phyloP scores from a whole-genome alignment of 441 rosid genomes.

The Corymbia citriodora region DNA sequence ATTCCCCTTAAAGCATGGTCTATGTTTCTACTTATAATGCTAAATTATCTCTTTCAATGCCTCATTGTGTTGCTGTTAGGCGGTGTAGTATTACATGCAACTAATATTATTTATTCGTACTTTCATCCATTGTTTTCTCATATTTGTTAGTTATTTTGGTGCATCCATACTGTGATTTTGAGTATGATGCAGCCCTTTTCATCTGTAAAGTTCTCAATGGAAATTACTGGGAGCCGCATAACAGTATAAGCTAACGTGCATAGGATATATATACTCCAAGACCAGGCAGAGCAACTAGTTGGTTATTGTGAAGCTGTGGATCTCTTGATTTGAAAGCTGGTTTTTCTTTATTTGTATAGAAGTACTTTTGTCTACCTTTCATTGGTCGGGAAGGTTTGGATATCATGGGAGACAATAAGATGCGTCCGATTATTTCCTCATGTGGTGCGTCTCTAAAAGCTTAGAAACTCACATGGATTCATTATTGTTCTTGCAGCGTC shows the following conservation, averaged over 20 bases:
- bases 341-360: neutral
- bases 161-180: neutral
- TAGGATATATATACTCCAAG: neutral
- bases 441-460: neutral
- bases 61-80: neutral
- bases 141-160: neutral
- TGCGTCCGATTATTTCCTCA: neutral
- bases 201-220: neutral
- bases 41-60: neutral
- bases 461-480: neutral
- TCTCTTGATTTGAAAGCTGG: neutral
- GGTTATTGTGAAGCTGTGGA: neutral
- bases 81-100: neutral
- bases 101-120: neutral
- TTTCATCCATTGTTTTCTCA: neutral
- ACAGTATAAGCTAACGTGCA: neutral
- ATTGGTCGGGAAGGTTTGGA: neutral
- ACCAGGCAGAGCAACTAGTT: neutral
- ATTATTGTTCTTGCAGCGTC: neutral
- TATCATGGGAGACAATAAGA: neutral
- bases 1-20: neutral
- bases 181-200: neutral
- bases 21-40: neutral
- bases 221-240: neutral
- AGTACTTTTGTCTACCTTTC: neutral